Conservation (phyloP, 495 filamentous ascomycete species). For the Penicillium argentinense region DNA sequence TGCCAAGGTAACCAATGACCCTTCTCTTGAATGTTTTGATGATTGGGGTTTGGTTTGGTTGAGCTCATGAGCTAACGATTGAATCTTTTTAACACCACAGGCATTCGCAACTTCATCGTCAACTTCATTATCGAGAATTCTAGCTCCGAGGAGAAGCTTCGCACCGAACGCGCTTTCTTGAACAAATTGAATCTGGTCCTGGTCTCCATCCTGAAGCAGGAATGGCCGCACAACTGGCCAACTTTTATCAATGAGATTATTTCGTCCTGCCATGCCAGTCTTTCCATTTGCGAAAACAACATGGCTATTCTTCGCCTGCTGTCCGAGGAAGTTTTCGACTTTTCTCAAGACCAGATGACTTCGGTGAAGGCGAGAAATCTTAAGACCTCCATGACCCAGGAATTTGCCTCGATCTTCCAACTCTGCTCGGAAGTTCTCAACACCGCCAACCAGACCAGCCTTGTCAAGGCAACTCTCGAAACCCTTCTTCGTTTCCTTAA, state of each 20-base stretch:
- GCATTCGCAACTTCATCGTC: conserved; percentile 98
- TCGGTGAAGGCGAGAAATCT: conserved; percentile 92
- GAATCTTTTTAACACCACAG: conserved; percentile 43
- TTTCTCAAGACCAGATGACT: conserved; percentile 97
- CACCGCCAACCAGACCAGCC: conserved; percentile 80
- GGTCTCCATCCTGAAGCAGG: conserved; percentile 96
- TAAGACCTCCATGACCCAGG: conserved; percentile 96
- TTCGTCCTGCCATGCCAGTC: conserved; percentile 86
- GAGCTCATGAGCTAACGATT: conserved; percentile 21
- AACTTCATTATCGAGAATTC: conserved; percentile 95
- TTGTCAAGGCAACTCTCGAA: conserved; percentile 92
- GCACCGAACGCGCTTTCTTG: conserved; percentile 77
- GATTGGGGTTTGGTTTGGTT: too few species aligned
- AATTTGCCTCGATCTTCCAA: conserved; percentile 97
- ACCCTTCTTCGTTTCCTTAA: conserved; percentile 95
- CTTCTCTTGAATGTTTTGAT: too few species aligned
- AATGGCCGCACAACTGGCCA: conserved; percentile 99
- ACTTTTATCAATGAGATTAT: conserved; percentile 99
- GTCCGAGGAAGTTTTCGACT: conserved; percentile 98
- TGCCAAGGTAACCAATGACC: too few species aligned
- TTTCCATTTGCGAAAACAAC: conserved; percentile 99
- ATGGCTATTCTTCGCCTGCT: conserved; percentile 96
- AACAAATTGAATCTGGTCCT: conserved; percentile 98
- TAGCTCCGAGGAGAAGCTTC: conserved; percentile 79
- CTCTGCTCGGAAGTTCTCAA: conserved; percentile 91